These are phyloP conservation scores for Colletotrichum sp. DNA, from an alignment of 2,329 filamentous ascomycete genomes.

Conservation along the genomic window DNA sequence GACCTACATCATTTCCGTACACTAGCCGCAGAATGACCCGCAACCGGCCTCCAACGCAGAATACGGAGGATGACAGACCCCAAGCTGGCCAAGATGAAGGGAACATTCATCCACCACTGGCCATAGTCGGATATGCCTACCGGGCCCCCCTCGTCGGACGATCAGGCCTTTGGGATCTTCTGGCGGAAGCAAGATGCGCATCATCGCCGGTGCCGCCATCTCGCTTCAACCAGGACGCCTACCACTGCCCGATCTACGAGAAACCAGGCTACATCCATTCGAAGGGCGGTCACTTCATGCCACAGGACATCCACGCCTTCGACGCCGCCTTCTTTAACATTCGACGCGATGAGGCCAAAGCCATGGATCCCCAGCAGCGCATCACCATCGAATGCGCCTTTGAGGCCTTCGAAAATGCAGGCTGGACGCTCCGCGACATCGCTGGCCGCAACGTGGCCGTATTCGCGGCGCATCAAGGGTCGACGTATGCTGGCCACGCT, in stretches of 20 bases:
- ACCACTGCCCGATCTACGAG: conserved; percentile 12
- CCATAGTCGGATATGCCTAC: not conserved
- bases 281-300: conserved; percentile 31
- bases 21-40: not conserved
- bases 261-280: conserved; percentile 23
- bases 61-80: not conserved
- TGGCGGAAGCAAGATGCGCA: conserved; percentile 24
- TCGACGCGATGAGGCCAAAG: conserved; percentile 28
- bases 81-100: not conserved
- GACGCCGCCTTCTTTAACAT: conserved; percentile 32
- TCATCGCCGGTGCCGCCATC: conserved; percentile 20
- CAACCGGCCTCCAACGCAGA: not conserved
- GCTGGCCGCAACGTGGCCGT: conserved; percentile 33
- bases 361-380: conserved; percentile 39
- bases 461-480: conserved; percentile 37
- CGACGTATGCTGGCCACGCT: conserved; percentile 26
- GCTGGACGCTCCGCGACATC: conserved; percentile 25
- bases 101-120: not conserved
- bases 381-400: conserved; percentile 36
- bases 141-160: not conserved
- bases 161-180: conserved; percentile 27
- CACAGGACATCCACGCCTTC: conserved; percentile 26
- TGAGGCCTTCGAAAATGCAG: conserved; percentile 38
- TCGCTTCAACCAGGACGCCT: conserved; percentile 24
- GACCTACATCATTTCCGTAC: too few species aligned